Percentiles rank a stretch among this genome's conserved stretches.
These are phyloP conservation scores for Naematelia encephala DNA, from an alignment of 768 basidiomycete genomes.

Conservation along the genomic window DNA sequence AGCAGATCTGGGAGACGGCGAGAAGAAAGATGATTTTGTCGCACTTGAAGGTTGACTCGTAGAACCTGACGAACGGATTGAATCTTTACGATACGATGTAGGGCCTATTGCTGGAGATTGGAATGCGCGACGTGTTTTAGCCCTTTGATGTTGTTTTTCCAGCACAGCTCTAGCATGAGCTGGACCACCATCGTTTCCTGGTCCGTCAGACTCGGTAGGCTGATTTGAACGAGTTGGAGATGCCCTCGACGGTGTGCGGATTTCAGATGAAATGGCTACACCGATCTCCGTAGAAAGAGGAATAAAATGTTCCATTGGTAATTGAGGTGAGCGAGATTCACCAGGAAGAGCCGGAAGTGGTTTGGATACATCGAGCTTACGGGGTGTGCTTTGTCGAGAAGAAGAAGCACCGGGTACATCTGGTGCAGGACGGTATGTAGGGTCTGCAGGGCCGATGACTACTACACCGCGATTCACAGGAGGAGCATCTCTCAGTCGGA, in stretches of 20 bases:
- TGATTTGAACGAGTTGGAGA: background rate
- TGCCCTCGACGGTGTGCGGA: background rate
- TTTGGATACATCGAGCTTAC: constrained; percentile 17
- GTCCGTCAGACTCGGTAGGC: background rate
- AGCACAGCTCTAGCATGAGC: constrained; percentile 31
- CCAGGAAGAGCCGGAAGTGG: constrained; percentile 19
- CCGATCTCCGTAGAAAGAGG: constrained; percentile 23
- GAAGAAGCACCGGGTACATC: background rate
- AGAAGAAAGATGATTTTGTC: background rate
- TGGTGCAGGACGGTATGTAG: background rate
- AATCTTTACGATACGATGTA: background rate
- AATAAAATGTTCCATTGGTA: constrained; percentile 3
- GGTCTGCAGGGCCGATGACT: constrained; percentile 7
- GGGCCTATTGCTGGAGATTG: constrained; percentile 27
- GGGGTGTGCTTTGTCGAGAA: background rate
- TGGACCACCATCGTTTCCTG: constrained; percentile 16
- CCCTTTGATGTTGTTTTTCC: constrained; percentile 41
- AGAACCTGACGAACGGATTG: background rate
- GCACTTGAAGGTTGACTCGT: background rate
- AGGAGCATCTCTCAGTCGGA: background rate
- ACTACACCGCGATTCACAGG: constrained; percentile 9
- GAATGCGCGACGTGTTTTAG: constrained; percentile 36
- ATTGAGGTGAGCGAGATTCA: constrained; percentile 2
- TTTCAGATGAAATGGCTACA: constrained; percentile 27
- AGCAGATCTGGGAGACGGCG: background rate